Conservation (phyloP, 1,284 basidiomycete genomes). For the Papiliotrema terrestris region DNA sequence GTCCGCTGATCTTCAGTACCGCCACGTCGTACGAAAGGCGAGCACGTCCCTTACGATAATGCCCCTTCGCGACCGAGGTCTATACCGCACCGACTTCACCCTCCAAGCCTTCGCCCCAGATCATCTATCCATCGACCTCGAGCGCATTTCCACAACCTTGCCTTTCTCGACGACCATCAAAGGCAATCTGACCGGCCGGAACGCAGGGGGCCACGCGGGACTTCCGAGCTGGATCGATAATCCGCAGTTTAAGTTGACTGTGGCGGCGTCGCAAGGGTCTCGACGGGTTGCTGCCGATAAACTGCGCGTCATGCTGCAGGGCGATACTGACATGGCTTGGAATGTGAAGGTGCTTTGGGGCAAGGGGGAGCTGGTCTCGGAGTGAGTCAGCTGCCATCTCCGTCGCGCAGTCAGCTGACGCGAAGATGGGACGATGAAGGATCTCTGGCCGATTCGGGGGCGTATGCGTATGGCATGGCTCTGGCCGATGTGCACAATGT, state of each 20-base stretch:
- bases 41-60: constrained; percentile 25
- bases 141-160: constrained; percentile 26
- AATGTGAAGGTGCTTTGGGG: constrained; percentile 75
- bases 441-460: constrained; percentile 66
- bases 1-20: constrained; percentile 10
- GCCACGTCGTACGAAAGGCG: constrained; percentile 25
- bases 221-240: constrained; percentile 81
- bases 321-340: constrained; percentile 65
- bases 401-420: constrained; percentile 24
- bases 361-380: constrained; percentile 64
- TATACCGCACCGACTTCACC: constrained; percentile 39
- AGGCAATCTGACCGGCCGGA: constrained; percentile 64
- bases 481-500: constrained; percentile 55
- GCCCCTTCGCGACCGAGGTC: constrained; percentile 34
- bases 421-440: constrained; percentile 58
- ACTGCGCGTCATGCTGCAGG: constrained; percentile 58
- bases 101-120: constrained; percentile 34
- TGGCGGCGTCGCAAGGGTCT: constrained; percentile 43
- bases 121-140: constrained; percentile 19
- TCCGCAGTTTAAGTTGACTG: constrained; percentile 73
- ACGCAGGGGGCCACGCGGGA: constrained; percentile 76
- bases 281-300: constrained; percentile 46
- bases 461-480: constrained; percentile 77
- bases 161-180: constrained; percentile 49
- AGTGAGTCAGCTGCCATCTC: constrained; percentile 55